A percentile compares a stretch with the other conserved stretches of the same genome.
Conservation (phyloP, 2,329 filamentous ascomycete genomes). For the Colletotrichum salicis region DNA sequence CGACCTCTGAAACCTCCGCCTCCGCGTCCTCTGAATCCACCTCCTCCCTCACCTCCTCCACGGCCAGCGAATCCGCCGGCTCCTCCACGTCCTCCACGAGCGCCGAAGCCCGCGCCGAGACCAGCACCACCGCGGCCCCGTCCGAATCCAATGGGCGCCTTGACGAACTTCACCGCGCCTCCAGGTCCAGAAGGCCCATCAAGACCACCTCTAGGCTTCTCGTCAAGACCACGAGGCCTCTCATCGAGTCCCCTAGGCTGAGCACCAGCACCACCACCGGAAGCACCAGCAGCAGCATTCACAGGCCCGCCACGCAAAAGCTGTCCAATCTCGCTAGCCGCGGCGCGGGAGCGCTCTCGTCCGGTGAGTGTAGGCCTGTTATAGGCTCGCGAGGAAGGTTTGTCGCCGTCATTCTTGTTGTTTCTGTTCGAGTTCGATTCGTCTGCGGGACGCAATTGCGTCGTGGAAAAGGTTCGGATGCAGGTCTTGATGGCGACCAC, state of each 20-base stretch:
- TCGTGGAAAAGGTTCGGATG: constrained; percentile 52
- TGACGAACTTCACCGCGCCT: constrained; percentile 25
- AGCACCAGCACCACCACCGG: constrained; percentile 28
- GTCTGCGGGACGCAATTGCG: constrained; percentile 47
- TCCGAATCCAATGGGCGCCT: constrained; percentile 25
- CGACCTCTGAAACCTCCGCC: constrained; percentile 35
- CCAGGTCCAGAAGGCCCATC: neutral
- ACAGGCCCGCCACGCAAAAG: constrained; percentile 38
- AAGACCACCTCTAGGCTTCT: too few species aligned
- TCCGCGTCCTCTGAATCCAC: constrained; percentile 19
- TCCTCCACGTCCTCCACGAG: neutral
- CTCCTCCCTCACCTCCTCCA: constrained; percentile 25
- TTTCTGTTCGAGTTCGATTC: constrained; percentile 24
- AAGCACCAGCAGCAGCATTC: constrained; percentile 12
- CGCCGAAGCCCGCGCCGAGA: neutral
- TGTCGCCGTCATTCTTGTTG: constrained; percentile 3
- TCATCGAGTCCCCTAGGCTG: constrained; percentile 52
- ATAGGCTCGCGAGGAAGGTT: neutral
- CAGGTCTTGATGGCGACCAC: constrained; percentile 46
- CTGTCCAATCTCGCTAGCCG: constrained; percentile 47
- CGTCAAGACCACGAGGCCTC: constrained; percentile 38
- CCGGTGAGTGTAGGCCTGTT: constrained; percentile 37
- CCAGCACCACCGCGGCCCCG: constrained; percentile 1
- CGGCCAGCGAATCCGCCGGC: constrained; percentile 12
- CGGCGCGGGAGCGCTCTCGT: constrained; percentile 47